Percentiles rank a stretch among this genome's conserved stretches.
Conservation (phyloP, 805 yeast genomes). For the Ogataea neopini region DNA sequence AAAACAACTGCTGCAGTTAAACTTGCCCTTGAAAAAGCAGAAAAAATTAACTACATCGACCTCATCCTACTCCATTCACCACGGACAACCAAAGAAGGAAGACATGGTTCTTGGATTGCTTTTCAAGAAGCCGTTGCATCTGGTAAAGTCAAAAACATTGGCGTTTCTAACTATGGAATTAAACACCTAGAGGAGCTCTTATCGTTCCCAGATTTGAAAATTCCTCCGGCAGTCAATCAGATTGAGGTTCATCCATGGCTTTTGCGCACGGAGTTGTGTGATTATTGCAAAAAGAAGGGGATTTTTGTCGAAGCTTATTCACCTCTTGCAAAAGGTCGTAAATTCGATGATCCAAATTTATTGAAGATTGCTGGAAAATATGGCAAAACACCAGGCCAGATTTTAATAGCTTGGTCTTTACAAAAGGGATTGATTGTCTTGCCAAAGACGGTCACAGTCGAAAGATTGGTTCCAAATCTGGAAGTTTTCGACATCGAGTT, state of each 20-base stretch:
- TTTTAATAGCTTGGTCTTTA: conserved; percentile 67
- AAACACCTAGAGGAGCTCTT: conserved; percentile 57
- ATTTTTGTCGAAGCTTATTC: conserved; percentile 62
- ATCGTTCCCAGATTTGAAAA: conserved; percentile 44
- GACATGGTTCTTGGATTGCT: conserved; percentile 55
- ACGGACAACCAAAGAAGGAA: conserved; percentile 38
- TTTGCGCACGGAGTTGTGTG: conserved; percentile 45
- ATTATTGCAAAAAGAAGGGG: conserved; percentile 44
- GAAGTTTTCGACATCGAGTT: conserved; percentile 43
- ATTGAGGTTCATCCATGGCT: conserved; percentile 54
- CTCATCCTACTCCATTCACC: conserved; percentile 58
- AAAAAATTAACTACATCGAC: conserved; percentile 52
- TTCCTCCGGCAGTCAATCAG: conserved; percentile 50
- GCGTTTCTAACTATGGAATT: conserved; percentile 64
- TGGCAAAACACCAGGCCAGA: conserved; percentile 53
- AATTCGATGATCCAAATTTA: conserved; percentile 45
- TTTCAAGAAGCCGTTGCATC: conserved; percentile 54
- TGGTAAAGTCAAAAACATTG: conserved; percentile 54
- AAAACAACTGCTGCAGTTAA: conserved; percentile 45
- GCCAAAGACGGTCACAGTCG: conserved; percentile 37
- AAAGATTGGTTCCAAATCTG: conserved; percentile 44
- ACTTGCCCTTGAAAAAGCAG: conserved; percentile 42
- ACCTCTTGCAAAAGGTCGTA: conserved; percentile 60
- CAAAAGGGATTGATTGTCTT: conserved; percentile 55
- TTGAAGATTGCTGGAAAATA: conserved; percentile 48